phyloP scores from a whole-genome alignment of 805 yeast species.

The Spathaspora boniae region DNA sequence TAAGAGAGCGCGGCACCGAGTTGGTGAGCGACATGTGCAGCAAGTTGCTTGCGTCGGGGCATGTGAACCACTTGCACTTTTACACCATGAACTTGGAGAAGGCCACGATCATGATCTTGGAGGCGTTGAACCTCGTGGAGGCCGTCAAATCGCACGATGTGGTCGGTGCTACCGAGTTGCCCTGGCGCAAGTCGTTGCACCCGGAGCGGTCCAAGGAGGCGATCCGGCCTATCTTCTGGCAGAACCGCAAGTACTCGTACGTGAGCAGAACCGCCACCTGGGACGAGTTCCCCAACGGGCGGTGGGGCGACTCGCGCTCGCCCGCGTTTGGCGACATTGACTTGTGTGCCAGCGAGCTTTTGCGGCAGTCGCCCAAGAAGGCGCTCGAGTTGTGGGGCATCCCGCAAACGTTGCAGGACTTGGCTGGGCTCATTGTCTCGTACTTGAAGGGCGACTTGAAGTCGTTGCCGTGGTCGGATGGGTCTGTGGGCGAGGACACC shows the following conservation, averaged over 20 bases:
- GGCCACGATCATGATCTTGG: constrained; percentile 84
- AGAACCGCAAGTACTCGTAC: constrained; percentile 86
- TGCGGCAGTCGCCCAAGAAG: constrained; percentile 78
- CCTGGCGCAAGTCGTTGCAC: constrained; percentile 91
- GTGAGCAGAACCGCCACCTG: constrained; percentile 86
- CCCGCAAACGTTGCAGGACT: constrained; percentile 59
- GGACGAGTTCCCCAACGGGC: constrained; percentile 98
- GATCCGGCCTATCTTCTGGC: constrained; percentile 95
- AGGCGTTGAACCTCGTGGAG: constrained; percentile 59
- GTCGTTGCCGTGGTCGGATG: constrained; percentile 93
- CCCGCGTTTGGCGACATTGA: constrained; percentile 95
- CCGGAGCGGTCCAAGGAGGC: constrained; percentile 76
- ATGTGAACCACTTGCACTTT: constrained; percentile 83
- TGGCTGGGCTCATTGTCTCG: constrained; percentile 59
- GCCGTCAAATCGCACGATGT: constrained; percentile 35
- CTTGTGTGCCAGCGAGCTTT: constrained; percentile 70
- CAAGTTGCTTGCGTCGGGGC: constrained; percentile 64
- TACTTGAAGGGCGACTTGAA: constrained; percentile 69
- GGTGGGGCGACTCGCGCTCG: constrained; percentile 98
- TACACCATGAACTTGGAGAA: constrained; percentile 97
- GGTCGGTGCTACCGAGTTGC: constrained; percentile 46
- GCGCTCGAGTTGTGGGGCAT: constrained; percentile 86
- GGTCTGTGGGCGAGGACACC: constrained; percentile 79
- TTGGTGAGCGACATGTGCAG: constrained; percentile 82
- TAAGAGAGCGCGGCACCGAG: constrained; percentile 81